Evolutionary conservation across 176 grass and related monocot genomes (phyloP).

Genomic region (Calamus simplicifolius): DNA sequence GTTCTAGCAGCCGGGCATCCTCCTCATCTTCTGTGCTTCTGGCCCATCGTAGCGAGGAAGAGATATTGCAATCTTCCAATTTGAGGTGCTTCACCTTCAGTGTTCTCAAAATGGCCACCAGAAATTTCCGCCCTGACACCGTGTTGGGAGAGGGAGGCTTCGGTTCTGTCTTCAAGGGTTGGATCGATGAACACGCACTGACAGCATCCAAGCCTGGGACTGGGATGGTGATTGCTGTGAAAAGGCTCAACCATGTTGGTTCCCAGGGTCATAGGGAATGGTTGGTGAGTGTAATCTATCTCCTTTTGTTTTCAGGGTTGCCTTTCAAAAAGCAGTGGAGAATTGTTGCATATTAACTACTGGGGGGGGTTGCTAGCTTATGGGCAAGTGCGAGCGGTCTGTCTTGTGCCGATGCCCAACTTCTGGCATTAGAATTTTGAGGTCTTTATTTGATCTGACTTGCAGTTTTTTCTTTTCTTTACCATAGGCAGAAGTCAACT

Average conservation of each 20-base stretch:
- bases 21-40: conserved; percentile 41
- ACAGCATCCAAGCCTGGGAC: conserved; percentile 55
- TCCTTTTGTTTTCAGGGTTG: not conserved
- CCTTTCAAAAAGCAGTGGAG: too few relatives aligned
- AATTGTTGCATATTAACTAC: too few relatives aligned
- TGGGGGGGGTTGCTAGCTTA: too few relatives aligned
- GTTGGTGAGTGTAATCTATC: conserved; percentile 50
- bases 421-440: too few relatives aligned
- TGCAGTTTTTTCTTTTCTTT: not conserved
- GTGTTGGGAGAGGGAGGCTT: conserved; percentile 78
- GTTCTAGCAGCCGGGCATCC: conserved; percentile 56
- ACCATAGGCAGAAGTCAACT: conserved; percentile 79
- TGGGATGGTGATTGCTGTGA: conserved; percentile 74
- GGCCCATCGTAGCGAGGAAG: conserved; percentile 36
- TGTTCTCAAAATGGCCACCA: conserved; percentile 63
- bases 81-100: conserved; percentile 53
- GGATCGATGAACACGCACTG: conserved; percentile 60
- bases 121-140: conserved; percentile 79
- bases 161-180: conserved; percentile 87
- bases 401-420: too few relatives aligned
- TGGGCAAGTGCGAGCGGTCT: too few relatives aligned
- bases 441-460: too few relatives aligned
- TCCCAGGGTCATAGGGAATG: conserved; percentile 81
- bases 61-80: conserved; percentile 65
- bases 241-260: conserved; percentile 69